Conservation (phyloP, 73 alveolate species). For the Tetrahymena thermophila region DNA sequence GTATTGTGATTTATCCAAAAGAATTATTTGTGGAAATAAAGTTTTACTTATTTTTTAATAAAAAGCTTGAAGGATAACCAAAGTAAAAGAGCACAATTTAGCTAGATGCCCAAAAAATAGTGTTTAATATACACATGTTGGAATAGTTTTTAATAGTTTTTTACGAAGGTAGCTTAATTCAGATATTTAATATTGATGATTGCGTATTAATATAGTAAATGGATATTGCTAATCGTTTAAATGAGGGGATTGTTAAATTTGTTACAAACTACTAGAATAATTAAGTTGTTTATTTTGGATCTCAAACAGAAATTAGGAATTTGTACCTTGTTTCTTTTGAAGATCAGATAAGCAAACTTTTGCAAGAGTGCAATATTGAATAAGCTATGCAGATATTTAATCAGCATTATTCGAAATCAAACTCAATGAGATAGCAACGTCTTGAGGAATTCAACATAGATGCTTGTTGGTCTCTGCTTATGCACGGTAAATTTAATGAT, state of each 20-base stretch:
- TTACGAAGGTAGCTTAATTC: background rate
- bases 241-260: background rate
- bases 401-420: background rate
- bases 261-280: background rate
- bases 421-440: background rate
- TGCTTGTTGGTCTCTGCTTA: background rate
- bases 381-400: background rate
- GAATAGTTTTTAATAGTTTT: background rate
- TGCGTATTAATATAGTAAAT: background rate
- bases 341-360: background rate
- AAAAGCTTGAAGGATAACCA: background rate
- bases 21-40: background rate
- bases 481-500: background rate
- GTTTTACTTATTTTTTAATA: background rate
- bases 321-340: background rate
- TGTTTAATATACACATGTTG: background rate
- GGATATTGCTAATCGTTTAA: background rate
- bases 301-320: background rate
- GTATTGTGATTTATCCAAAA: too few species aligned
- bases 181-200: background rate
- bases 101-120: background rate
- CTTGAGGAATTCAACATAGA: background rate
- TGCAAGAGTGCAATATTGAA: background rate
- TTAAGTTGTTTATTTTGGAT: background rate
- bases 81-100: background rate